phyloP scores from a whole-genome alignment of 495 filamentous ascomycete genomes.

The Daldinia caldariorum region DNA sequence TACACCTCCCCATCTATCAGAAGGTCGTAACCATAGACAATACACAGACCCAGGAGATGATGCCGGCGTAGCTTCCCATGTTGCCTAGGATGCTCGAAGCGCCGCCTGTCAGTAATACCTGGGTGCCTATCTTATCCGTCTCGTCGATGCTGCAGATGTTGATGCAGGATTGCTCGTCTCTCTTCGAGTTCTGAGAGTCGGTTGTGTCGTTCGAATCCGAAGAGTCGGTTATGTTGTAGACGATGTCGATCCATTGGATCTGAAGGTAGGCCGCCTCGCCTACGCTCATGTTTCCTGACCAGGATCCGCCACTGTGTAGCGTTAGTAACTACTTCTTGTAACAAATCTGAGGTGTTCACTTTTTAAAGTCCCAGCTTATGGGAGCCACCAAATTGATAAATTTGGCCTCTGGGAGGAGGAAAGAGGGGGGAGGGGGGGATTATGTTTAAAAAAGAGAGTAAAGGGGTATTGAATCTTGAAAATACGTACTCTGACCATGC shows the following conservation, averaged over 20 bases:
- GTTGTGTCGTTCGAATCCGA: constrained; percentile 61
- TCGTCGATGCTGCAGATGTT: constrained; percentile 63
- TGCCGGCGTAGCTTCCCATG: constrained; percentile 15
- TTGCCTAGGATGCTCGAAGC: constrained; percentile 40
- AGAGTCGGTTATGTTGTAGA: constrained; percentile 66
- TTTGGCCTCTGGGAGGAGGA: too few relatives aligned
- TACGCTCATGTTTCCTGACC: constrained; percentile 76
- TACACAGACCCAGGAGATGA: constrained; percentile 37
- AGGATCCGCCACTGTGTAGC: constrained; percentile 62
- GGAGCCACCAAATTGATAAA: not conserved
- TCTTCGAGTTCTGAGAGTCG: constrained; percentile 31
- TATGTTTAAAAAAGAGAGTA: not conserved
- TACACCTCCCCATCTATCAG: constrained; percentile 17
- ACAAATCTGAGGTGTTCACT: not conserved
- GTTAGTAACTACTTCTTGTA: constrained; percentile 13
- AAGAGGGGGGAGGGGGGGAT: not conserved
- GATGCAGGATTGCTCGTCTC: constrained; percentile 47
- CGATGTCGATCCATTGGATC: constrained; percentile 78
- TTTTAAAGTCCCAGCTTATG: not conserved
- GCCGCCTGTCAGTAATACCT: constrained; percentile 57
- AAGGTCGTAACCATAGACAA: constrained; percentile 38
- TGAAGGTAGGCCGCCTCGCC: constrained; percentile 69
- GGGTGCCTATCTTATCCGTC: constrained; percentile 52
- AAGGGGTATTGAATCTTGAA: not conserved
- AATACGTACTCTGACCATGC: constrained; percentile 71